Evolutionary conservation across 768 basidiomycete genomes (phyloP).

Genomic region (Crucibulum laeve): DNA sequence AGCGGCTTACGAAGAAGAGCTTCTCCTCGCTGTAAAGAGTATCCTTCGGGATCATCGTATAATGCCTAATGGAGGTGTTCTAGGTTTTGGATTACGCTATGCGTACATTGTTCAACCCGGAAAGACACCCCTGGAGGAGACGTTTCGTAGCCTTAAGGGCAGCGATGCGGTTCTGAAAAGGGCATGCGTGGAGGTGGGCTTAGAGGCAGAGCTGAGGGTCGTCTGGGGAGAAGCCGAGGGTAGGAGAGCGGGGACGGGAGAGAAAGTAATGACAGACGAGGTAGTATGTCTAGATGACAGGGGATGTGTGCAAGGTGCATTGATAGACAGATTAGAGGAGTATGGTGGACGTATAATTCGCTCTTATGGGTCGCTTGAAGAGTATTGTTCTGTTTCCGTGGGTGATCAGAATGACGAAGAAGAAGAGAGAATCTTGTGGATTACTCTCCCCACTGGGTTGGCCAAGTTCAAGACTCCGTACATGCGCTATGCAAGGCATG

Average conservation of each 20-base stretch:
- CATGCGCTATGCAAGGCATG: neutral
- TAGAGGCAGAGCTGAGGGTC: neutral
- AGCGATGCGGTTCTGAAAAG: neutral
- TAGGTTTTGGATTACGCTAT: neutral
- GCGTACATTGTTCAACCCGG: too few relatives aligned
- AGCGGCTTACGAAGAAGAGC: neutral
- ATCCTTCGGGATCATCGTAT: neutral
- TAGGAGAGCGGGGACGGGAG: neutral
- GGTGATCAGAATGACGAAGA: neutral
- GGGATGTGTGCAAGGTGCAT: too few relatives aligned
- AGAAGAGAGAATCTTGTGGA: neutral
- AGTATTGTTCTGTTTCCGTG: too few relatives aligned
- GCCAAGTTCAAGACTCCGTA: neutral
- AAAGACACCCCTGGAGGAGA: neutral
- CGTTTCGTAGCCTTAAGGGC: neutral
- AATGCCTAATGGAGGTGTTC: neutral
- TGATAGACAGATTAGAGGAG: neutral
- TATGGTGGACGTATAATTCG: neutral
- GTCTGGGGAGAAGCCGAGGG: neutral
- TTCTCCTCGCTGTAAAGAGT: neutral
- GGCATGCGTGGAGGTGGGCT: neutral
- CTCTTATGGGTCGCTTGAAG: neutral
- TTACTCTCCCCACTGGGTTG: neutral
- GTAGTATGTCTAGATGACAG: too few relatives aligned
- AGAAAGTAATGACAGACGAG: neutral